These are phyloP conservation scores for Wallacemonas collosoma DNA, from an alignment of 208 protist genomes.

Conservation along the genomic window DNA sequence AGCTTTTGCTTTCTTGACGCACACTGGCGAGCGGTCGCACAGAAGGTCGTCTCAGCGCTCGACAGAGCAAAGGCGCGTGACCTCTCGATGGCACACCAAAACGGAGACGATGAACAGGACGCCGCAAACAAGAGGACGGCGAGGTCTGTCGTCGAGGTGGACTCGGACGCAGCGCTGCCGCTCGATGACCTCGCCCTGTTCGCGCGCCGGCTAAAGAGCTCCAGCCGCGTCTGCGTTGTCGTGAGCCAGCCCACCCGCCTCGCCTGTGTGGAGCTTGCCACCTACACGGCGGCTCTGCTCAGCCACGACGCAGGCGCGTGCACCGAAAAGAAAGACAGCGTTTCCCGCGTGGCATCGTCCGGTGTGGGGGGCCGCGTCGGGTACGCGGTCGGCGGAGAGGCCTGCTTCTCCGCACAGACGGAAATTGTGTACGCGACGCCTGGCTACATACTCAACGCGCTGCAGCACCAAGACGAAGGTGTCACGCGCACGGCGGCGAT, in stretches of 20 bases:
- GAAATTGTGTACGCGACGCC: slow-evolving; percentile 83
- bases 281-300: slow-evolving; percentile 27
- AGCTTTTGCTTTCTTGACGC: slow-evolving; percentile 68
- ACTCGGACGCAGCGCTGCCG: slow-evolving; percentile 2
- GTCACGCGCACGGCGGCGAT: neutral
- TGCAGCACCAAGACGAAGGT: slow-evolving; percentile 24
- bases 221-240: slow-evolving; percentile 69
- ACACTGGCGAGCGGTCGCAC: slow-evolving; percentile 58
- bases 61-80: too few species aligned
- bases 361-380: slow-evolving; percentile 65
- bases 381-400: slow-evolving; percentile 70
- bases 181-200: slow-evolving; percentile 34
- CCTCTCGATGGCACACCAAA: too few species aligned
- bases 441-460: slow-evolving; percentile 60
- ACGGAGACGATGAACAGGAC: too few species aligned
- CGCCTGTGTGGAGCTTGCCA: slow-evolving; percentile 65
- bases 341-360: neutral
- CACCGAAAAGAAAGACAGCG: too few species aligned
- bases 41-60: slow-evolving; percentile 19
- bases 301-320: neutral
- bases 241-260: slow-evolving; percentile 83
- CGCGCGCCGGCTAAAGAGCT: slow-evolving; percentile 34
- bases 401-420: slow-evolving; percentile 42
- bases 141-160: too few species aligned
- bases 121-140: too few species aligned